A percentile compares a stretch with the other conserved stretches of the same genome.
These are phyloP conservation scores for Inga oerstediana DNA, from an alignment of 306 rosid genomes.

Conservation along the genomic window DNA sequence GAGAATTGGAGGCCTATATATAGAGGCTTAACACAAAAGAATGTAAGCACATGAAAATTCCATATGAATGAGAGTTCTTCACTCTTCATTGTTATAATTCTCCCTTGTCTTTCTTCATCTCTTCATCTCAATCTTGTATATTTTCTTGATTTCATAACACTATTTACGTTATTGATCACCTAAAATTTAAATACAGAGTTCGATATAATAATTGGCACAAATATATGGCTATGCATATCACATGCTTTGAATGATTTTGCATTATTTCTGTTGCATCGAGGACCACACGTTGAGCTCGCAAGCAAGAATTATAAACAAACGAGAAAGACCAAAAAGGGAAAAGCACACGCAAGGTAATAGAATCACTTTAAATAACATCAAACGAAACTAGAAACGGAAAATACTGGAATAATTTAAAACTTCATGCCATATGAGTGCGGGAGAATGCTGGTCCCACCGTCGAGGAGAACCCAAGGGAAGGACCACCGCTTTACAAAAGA, in stretches of 20 bases:
- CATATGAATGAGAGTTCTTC: too few species aligned
- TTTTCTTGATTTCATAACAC: too few species aligned
- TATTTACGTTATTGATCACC: too few species aligned
- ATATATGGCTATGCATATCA: not conserved
- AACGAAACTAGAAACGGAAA: not conserved
- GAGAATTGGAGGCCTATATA: too few species aligned
- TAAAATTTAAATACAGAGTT: too few species aligned
- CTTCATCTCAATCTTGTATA: too few species aligned
- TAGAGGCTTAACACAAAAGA: too few species aligned
- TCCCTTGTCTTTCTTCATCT: too few species aligned
- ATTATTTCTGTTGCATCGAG: not conserved
- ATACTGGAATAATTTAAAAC: too few species aligned
- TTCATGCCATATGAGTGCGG: not conserved
- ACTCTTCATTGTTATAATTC: too few species aligned
- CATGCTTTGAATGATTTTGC: not conserved
- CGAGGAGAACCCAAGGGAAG: not conserved
- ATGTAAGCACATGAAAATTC: too few species aligned
- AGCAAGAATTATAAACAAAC: not conserved
- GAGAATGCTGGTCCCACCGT: not conserved
- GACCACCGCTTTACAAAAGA: not conserved
- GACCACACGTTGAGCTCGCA: not conserved
- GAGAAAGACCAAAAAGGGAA: not conserved
- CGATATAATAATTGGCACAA: not conserved
- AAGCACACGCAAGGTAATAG: not conserved
- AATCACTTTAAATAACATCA: not conserved